Conservation (phyloP, 306 rosid species). For the Castanea sativa region DNA sequence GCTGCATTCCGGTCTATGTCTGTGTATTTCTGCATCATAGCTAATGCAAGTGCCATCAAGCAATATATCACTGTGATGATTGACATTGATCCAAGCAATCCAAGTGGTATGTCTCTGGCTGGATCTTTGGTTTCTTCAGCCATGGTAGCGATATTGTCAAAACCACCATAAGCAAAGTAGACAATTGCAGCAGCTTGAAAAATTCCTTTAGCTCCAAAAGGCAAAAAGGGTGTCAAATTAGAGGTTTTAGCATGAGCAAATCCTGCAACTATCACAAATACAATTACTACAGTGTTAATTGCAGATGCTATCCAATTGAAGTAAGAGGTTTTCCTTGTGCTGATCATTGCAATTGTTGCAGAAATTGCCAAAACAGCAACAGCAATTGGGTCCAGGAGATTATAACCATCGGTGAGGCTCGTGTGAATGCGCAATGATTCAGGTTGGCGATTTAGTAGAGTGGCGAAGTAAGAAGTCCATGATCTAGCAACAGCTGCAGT, state of each 20-base stretch:
- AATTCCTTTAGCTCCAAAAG: constrained; percentile 54
- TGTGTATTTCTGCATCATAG: constrained; percentile 78
- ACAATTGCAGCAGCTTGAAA: constrained; percentile 71
- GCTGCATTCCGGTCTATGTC: constrained; percentile 57
- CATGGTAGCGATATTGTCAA: constrained; percentile 65
- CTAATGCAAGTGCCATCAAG: constrained; percentile 64
- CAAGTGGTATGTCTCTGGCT: constrained; percentile 66
- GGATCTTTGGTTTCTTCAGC: constrained; percentile 79
- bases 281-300: constrained; percentile 43
- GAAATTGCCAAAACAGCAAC: constrained; percentile 42
- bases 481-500: constrained; percentile 65
- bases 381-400: constrained; percentile 71
- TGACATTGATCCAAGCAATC: constrained; percentile 71
- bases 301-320: constrained; percentile 74
- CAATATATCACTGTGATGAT: constrained; percentile 61
- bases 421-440: constrained; percentile 55
- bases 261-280: constrained; percentile 56
- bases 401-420: constrained; percentile 43
- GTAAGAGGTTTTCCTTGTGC: constrained; percentile 65
- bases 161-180: constrained; percentile 78
- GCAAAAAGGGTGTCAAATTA: constrained; percentile 59
- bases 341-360: constrained; percentile 45
- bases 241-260: constrained; percentile 47
- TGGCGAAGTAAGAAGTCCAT: constrained; percentile 81
- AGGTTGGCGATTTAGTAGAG: constrained; percentile 46